A percentile compares a stretch with the other conserved stretches of the same genome.
phyloP scores from a whole-genome alignment of 192 early-diverging fungal genomes.

The Coemansia sp. region DNA sequence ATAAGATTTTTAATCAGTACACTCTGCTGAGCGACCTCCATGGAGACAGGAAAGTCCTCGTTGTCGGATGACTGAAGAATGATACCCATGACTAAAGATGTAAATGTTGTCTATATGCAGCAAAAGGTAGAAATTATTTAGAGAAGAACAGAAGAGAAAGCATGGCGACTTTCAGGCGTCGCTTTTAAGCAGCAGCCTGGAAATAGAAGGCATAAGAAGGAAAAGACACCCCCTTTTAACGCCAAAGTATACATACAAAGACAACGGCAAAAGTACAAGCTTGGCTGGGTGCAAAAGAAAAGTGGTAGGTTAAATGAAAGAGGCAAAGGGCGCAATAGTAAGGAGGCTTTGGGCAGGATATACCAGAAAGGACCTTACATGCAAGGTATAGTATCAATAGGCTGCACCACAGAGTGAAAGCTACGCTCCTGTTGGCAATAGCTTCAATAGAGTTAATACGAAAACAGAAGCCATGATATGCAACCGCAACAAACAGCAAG shows the following conservation, averaged over 20 bases:
- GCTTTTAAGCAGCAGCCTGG: neutral
- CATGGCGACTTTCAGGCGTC: neutral
- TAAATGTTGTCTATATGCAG: conserved; percentile 1
- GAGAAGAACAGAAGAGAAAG: neutral
- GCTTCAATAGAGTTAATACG: too few relatives aligned
- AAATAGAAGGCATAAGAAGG: neutral
- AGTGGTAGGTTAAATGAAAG: too few relatives aligned
- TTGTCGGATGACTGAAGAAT: conserved; percentile 67
- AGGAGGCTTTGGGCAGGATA: too few relatives aligned
- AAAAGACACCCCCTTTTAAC: neutral
- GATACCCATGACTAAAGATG: neutral
- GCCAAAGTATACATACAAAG: neutral
- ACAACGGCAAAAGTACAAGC: neutral
- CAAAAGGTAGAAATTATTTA: neutral
- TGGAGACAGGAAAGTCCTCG: conserved; percentile 62
- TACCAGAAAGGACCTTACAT: too few relatives aligned
- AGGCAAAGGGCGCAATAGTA: too few relatives aligned
- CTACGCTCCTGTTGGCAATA: too few relatives aligned
- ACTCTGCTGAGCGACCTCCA: conserved; percentile 70
- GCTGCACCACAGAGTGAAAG: too few relatives aligned
- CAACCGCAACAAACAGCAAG: too few relatives aligned
- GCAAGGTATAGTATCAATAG: too few relatives aligned
- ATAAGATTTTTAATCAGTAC: conserved; percentile 80
- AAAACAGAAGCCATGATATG: too few relatives aligned
- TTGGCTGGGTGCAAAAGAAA: neutral